A percentile compares a stretch with the other conserved stretches of the same genome.
Conservation (phyloP, 2,329 filamentous ascomycete species). For the Botryotinia narcissicola region DNA sequence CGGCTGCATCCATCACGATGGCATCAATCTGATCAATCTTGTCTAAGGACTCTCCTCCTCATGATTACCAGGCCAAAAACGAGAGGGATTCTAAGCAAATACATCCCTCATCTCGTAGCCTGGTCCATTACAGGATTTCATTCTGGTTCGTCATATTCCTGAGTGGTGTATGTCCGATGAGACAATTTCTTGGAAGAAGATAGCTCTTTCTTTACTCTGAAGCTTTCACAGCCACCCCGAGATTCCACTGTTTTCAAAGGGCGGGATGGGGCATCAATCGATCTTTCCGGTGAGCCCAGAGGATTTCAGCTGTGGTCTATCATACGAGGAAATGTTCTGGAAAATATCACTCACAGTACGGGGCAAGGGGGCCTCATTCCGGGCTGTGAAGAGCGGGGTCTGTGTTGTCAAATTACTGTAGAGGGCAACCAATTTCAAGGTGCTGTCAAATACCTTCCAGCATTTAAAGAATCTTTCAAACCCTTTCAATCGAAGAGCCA, state of each 20-base stretch:
- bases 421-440: not conserved
- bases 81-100: not conserved
- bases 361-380: not conserved
- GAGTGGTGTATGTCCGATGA: not conserved
- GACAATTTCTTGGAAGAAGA: not conserved
- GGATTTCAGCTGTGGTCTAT: not conserved
- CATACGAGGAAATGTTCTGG: not conserved
- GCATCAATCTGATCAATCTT: not conserved
- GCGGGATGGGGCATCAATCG: not conserved
- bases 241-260: not conserved
- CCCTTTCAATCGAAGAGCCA: not conserved
- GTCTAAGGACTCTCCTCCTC: not conserved
- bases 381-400: not conserved
- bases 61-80: not conserved
- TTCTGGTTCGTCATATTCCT: not conserved
- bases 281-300: not conserved
- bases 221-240: slow-evolving; percentile 4
- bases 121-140: not conserved
- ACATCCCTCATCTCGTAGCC: too few relatives aligned
- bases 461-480: not conserved
- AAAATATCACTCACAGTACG: not conserved
- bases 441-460: not conserved
- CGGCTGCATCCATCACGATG: not conserved
- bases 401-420: not conserved
- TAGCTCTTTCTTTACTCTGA: not conserved